phyloP scores from a whole-genome alignment of 192 early-diverging fungal species.

The Backusella sp. region DNA sequence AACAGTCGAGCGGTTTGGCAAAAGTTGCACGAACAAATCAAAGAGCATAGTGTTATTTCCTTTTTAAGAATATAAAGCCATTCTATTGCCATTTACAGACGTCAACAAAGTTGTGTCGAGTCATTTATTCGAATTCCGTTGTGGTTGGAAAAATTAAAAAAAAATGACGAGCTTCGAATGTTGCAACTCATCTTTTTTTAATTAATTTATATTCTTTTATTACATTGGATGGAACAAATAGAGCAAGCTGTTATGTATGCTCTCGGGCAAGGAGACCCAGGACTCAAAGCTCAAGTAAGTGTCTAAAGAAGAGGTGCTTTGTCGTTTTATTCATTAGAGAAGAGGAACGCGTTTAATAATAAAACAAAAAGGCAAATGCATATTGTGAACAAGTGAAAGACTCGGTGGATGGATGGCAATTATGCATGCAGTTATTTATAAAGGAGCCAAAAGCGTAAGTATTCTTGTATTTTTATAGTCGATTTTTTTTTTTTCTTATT shows the following conservation, averaged over 20 bases:
- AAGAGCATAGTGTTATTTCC: not conserved
- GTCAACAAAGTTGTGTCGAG: not conserved
- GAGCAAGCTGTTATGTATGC: slow-evolving; percentile 80
- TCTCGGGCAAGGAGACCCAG: slow-evolving; percentile 62
- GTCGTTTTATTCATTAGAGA: slow-evolving; percentile 9
- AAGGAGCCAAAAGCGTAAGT: slow-evolving; percentile 65
- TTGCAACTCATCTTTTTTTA: not conserved
- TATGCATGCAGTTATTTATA: slow-evolving; percentile 79
- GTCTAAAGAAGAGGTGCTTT: not conserved
- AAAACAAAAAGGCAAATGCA: slow-evolving; percentile 61
- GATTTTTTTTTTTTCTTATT: not conserved
- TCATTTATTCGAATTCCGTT: not conserved
- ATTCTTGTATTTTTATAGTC: not conserved
- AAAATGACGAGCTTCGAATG: not conserved
- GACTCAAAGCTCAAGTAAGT: slow-evolving; percentile 73
- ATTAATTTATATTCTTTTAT: not conserved
- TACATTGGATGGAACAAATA: slow-evolving; percentile 62
- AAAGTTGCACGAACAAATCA: not conserved
- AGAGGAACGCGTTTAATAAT: slow-evolving; percentile 9
- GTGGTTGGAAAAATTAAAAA: too few species aligned
- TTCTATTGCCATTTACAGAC: not conserved
- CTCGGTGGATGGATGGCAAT: slow-evolving; percentile 81
- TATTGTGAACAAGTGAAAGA: slow-evolving; percentile 82
- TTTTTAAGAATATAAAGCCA: not conserved
- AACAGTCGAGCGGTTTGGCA: too few species aligned